These are phyloP conservation scores for Colletotrichum eremochloae DNA, from an alignment of 2,329 filamentous ascomycete genomes.

Conservation along the genomic window DNA sequence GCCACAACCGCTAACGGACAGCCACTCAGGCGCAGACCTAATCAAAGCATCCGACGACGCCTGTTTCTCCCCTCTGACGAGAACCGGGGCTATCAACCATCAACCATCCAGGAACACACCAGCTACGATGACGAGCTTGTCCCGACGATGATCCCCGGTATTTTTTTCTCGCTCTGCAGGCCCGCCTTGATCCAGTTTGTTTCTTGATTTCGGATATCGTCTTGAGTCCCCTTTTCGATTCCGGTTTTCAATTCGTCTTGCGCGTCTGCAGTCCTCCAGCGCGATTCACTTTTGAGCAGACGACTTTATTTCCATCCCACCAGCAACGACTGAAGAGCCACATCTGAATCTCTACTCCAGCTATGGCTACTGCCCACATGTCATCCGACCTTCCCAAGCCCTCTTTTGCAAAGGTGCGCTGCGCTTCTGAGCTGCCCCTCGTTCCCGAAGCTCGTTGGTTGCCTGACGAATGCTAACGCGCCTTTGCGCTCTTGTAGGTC, in stretches of 20 bases:
- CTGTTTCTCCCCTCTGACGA: conserved; percentile 22
- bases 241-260: conserved; percentile 35
- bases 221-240: conserved; percentile 45
- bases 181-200: conserved; percentile 67
- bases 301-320: conserved; percentile 42
- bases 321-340: conserved; percentile 27
- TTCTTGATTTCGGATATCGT: conserved; percentile 62
- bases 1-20: conserved; percentile 32
- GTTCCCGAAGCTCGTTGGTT: conserved; percentile 9
- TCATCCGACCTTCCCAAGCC: conserved; percentile 67
- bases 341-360: conserved; percentile 18
- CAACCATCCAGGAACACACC: conserved; percentile 35
- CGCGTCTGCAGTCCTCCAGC: conserved; percentile 38
- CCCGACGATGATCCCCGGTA: conserved; percentile 69
- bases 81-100: conserved; percentile 30
- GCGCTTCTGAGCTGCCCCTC: neutral
- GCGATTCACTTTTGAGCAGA: conserved; percentile 21
- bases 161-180: conserved; percentile 62
- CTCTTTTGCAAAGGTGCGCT: conserved; percentile 81
- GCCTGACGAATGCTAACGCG: conserved; percentile 42
- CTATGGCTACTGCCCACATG: conserved; percentile 64
- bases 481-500: conserved; percentile 54
- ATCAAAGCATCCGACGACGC: conserved; percentile 21
- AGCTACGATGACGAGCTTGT: conserved; percentile 54
- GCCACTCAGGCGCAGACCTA: conserved; percentile 31